phyloP scores from a whole-genome alignment of 306 rosid genomes.

The Abrus pulchellus region DNA sequence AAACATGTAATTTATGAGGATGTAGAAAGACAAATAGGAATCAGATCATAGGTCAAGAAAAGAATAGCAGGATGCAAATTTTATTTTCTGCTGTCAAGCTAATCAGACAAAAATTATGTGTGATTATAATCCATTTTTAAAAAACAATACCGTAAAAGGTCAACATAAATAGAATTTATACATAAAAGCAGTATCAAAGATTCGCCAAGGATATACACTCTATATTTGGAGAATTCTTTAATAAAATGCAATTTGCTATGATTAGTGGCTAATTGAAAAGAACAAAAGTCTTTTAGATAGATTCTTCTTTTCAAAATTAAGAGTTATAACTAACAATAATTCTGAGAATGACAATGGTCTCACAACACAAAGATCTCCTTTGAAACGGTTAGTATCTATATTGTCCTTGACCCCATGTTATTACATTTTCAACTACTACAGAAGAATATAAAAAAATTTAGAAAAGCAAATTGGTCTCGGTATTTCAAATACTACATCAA shows the following conservation, averaged over 20 bases:
- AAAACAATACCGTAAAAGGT: neutral
- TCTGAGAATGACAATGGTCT: neutral
- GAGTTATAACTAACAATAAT: neutral
- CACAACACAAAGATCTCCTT: neutral
- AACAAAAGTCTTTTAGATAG: neutral
- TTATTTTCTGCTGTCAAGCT: slow-evolving; percentile 3
- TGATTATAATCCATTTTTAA: neutral
- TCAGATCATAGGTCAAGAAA: slow-evolving; percentile 12
- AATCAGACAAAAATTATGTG: neutral
- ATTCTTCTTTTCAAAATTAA: slow-evolving; percentile 8
- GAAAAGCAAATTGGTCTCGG: neutral
- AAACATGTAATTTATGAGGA: slow-evolving; percentile 23
- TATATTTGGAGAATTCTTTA: neutral
- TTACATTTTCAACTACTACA: too few species aligned
- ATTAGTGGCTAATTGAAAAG: neutral
- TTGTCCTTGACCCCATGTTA: neutral
- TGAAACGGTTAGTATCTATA: neutral
- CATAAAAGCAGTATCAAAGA: neutral
- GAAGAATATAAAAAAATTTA: neutral
- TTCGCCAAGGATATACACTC: neutral
- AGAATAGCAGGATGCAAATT: neutral
- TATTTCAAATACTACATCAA: slow-evolving; percentile 1
- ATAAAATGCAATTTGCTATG: neutral
- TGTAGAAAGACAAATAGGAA: slow-evolving; percentile 17
- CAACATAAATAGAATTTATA: slow-evolving; percentile 1